Evolutionary conservation across 192 early-diverging fungal species (phyloP).

Genomic region (Chytriomyces confervae): DNA sequence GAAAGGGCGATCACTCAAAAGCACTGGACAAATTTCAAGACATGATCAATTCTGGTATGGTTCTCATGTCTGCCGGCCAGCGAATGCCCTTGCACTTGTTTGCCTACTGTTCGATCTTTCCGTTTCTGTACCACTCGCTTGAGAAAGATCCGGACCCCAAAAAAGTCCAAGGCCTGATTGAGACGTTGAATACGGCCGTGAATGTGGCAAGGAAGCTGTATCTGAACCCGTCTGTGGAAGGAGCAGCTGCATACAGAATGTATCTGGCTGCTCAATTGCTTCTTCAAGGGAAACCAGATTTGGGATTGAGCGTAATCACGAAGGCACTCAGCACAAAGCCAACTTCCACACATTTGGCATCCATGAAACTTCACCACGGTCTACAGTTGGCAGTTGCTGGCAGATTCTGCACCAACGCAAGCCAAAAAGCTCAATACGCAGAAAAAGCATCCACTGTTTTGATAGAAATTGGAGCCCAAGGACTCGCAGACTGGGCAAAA

Average conservation of each 20-base stretch:
- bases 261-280: slow-evolving; percentile 14
- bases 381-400: slow-evolving; percentile 27
- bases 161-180: slow-evolving; percentile 17
- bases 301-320: slow-evolving; percentile 3
- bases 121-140: slow-evolving; percentile 20
- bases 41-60: slow-evolving; percentile 34
- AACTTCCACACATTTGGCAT: neutral
- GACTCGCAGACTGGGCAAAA: slow-evolving; percentile 32
- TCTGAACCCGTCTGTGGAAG: slow-evolving; percentile 19
- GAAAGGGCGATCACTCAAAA: slow-evolving; percentile 19
- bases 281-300: slow-evolving; percentile 11
- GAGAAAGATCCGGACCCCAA: slow-evolving; percentile 13
- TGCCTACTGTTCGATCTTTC: slow-evolving; percentile 28
- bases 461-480: slow-evolving; percentile 16
- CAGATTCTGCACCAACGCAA: slow-evolving; percentile 13
- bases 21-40: slow-evolving; percentile 26
- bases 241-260: slow-evolving; percentile 18
- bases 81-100: slow-evolving; percentile 27
- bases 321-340: neutral
- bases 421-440: neutral
- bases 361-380: slow-evolving; percentile 16
- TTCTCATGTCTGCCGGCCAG: slow-evolving; percentile 27
- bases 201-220: slow-evolving; percentile 27
- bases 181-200: slow-evolving; percentile 20
- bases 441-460: slow-evolving; percentile 13